Base-by-base conservation (phyloP, 1,284 basidiomycete species). In the Pulveroboletus sp. region DNA sequence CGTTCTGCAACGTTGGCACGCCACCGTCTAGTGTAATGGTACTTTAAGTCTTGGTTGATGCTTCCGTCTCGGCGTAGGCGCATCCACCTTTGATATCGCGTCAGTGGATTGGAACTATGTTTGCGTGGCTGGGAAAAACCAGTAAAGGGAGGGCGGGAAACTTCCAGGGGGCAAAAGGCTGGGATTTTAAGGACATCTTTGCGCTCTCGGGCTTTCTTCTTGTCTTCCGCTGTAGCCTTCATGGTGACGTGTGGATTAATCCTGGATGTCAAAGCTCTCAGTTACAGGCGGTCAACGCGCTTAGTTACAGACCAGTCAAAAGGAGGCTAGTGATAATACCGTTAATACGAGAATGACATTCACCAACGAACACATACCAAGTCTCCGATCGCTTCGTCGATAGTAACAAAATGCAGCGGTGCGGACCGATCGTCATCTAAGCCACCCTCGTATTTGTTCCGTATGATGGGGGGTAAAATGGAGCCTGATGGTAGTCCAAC, bases 371-470 rank as follows among this genome's bases (percentile, higher is more conserved):
- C 18, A 74, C 84, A 52, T 69, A 85, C 87, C 73, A 91, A 65
- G 63, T 90, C 87, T 26, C 76, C 72, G 52, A 87, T 83, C n/a
- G 87, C 84, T 63, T 86, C 83, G 43, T 80, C 66, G 3, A 89
- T 77, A 1, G 83, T 85, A 4, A 87, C 76, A 12, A 80, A 68
- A 43, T 69, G 73, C 29, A 85, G 66, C 17, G 87, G 86, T 2
- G 87, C 86, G 67, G 76, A 83, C 25, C 78, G 75, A 58, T 84
- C 66, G 56, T 56, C 68, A 6, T 67, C 59, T 28, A 66, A 52
- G 18, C 72, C 57, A 6, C 67, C 66, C 12, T 68, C 60, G 14
- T 67, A 67, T 48, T 68, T 71, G 52, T 77, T 70, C 54, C 83
- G 71, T 47, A 80, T 70, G 42, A 78, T 61, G 44, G 81, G 75